Base-by-base conservation (phyloP, 495 filamentous ascomycete genomes). In the Tuber indicum region DNA sequence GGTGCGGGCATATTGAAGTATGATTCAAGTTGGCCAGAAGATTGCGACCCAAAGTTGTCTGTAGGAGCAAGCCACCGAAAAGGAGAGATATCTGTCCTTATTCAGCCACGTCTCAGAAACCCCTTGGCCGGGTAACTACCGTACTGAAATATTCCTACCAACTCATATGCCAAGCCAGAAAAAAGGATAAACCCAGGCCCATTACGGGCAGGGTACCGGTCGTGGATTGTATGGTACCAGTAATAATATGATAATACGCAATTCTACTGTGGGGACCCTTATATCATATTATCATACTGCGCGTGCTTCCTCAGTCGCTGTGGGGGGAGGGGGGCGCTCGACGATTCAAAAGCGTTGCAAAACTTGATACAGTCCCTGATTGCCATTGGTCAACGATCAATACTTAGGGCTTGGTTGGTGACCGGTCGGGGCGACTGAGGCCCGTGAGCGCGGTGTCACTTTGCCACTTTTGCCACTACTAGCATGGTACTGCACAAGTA, bases 1-100 rank as follows among this genome's bases (percentile, higher is more conserved):
- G 77, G 82, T 77, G 75, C 81, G 81, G 71, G 73, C 75, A 83
- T 84, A 58, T 75, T 70, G 75, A 76, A 79, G 76, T 72, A 69
- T 36, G 58, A 2, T 36, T 1, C 14, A 36, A 36, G 58, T 66
- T 36, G 26, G 17, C 32, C 14, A 66, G 32, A 36, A 14, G 5
- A 62, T 36, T 36, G 58, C 26, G 26, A 26, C 58, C 36, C 58
- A 66, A 62, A 16, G 58, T 62, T 66, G 32, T 66, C 58, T 32
- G 58, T 36, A 66, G 3, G 58, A 32, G 14, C 58, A 66, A 66
- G 26, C 58, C 58, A 66, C 10, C 3, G 26, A 66, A 66, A 32
- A 32, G 58, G 58, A 32, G n/a, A 23, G 26, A 32, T 52, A 21
- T 66, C 14, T 66, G 58, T 32, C 26, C n/a, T 14, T n/a, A 32